These are phyloP conservation scores for Plectosphaerella plurivora DNA, from an alignment of 2,329 filamentous ascomycete genomes.

Conservation along the genomic window DNA sequence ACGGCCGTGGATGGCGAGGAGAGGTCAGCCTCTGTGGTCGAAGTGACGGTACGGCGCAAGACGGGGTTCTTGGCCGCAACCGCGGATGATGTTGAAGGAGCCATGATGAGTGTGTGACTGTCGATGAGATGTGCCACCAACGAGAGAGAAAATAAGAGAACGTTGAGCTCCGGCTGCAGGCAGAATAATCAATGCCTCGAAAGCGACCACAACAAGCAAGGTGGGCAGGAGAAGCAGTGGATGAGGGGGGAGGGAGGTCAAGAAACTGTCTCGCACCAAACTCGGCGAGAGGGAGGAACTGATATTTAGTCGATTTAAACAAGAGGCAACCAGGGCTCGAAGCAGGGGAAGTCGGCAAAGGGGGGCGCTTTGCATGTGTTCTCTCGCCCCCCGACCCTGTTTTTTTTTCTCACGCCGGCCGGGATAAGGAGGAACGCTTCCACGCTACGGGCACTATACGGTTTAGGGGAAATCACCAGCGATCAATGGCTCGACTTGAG, in stretches of 20 bases:
- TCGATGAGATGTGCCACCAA: not conserved
- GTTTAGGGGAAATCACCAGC: too few relatives aligned
- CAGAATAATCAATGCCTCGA: not conserved
- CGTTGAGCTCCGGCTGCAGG: not conserved
- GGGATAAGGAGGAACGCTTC: too few relatives aligned
- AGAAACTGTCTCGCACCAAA: slow-evolving; percentile 1
- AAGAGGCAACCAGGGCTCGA: too few relatives aligned
- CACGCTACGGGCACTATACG: too few relatives aligned
- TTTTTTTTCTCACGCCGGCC: too few relatives aligned
- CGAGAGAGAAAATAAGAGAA: not conserved
- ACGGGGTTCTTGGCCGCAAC: slow-evolving; percentile 36
- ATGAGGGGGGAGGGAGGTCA: slow-evolving; percentile 1
- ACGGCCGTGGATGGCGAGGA: slow-evolving; percentile 51
- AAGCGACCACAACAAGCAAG: not conserved
- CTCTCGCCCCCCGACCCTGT: too few relatives aligned
- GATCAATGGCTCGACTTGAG: too few relatives aligned
- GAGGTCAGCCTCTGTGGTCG: slow-evolving; percentile 36
- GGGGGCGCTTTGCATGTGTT: too few relatives aligned
- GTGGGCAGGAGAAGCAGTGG: not conserved
- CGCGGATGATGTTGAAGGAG: slow-evolving; percentile 38
- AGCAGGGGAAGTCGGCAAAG: too few relatives aligned
- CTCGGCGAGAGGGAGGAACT: too few relatives aligned
- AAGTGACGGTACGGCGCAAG: slow-evolving; percentile 43
- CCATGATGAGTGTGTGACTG: slow-evolving; percentile 30
- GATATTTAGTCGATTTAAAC: too few relatives aligned